Percentiles rank a stretch among this genome's conserved stretches.
Conservation (phyloP, 2,329 filamentous ascomycete species). For the Trichoderma brevicompactum region DNA sequence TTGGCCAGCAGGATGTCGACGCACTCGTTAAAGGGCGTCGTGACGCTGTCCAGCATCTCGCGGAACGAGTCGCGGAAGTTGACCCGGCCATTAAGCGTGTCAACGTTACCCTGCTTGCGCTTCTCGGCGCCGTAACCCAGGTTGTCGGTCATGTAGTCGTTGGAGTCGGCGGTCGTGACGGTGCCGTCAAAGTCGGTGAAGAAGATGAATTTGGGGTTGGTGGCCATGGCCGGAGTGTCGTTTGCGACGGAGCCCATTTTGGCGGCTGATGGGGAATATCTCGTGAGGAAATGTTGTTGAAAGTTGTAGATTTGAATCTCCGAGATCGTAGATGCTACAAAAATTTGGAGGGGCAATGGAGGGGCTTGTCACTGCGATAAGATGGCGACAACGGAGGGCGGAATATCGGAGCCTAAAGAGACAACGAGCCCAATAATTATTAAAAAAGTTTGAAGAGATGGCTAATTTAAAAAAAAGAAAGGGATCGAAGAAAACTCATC, state of each 20-base stretch:
- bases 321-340: neutral
- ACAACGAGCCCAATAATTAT: neutral
- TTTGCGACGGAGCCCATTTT: conserved; percentile 50
- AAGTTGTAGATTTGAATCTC: neutral
- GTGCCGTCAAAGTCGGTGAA: conserved; percentile 99
- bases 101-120: conserved; percentile 73
- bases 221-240: conserved; percentile 62
- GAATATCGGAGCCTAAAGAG: neutral
- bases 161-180: conserved; percentile 74
- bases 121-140: conserved; percentile 78
- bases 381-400: conserved; percentile 2
- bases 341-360: conserved; percentile 26
- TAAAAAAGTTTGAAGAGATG: neutral
- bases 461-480: neutral
- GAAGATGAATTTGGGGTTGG: conserved; percentile 89
- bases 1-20: conserved; percentile 77
- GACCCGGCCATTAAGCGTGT: conserved; percentile 71
- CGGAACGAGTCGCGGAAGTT: conserved; percentile 86
- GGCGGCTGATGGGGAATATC: conserved; percentile 14
- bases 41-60: conserved; percentile 89
- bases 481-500: neutral
- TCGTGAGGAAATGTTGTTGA: neutral
- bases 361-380: conserved; percentile 23
- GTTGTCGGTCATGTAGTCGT: conserved; percentile 82
- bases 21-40: conserved; percentile 79